These are phyloP conservation scores for Friedmanniomyces simplex DNA, from an alignment of 495 filamentous ascomycete species.

Conservation along the genomic window DNA sequence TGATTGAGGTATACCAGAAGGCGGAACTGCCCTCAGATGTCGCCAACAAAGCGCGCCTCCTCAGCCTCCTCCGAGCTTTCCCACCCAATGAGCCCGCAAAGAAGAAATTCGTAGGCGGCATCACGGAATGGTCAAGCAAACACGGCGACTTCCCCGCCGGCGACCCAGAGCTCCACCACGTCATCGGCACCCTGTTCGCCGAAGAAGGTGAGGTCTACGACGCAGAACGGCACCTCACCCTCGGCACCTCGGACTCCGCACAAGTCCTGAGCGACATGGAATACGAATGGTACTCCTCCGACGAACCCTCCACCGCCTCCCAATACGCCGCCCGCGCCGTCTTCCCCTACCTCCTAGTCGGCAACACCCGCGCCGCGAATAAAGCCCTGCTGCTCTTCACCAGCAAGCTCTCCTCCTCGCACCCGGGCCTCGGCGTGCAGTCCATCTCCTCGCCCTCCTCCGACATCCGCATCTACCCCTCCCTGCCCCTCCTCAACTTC, in stretches of 20 bases:
- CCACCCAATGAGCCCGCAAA: constrained; percentile 73
- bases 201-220: constrained; percentile 84
- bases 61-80: constrained; percentile 64
- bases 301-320: constrained; percentile 82
- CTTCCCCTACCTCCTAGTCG: constrained; percentile 81
- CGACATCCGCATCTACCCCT: constrained; percentile 75
- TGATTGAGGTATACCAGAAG: constrained; percentile 82
- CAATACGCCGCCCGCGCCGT: constrained; percentile 81
- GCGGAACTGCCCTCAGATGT: constrained; percentile 63
- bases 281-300: constrained; percentile 83
- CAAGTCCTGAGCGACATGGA: constrained; percentile 70
- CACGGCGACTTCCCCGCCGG: constrained; percentile 81
- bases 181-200: constrained; percentile 75
- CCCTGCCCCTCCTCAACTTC: constrained; percentile 87
- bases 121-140: constrained; percentile 80
- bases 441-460: constrained; percentile 65
- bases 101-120: constrained; percentile 83
- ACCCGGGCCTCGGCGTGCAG: constrained; percentile 60
- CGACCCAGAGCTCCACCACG: constrained; percentile 92
- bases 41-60: constrained; percentile 50
- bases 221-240: constrained; percentile 77
- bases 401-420: constrained; percentile 56
- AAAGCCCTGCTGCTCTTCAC: constrained; percentile 72
- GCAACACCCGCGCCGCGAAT: constrained; percentile 82
- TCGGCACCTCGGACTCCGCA: constrained; percentile 83